Conservation (phyloP, 495 filamentous ascomycete species). For the Evansstolkia leycettana region DNA sequence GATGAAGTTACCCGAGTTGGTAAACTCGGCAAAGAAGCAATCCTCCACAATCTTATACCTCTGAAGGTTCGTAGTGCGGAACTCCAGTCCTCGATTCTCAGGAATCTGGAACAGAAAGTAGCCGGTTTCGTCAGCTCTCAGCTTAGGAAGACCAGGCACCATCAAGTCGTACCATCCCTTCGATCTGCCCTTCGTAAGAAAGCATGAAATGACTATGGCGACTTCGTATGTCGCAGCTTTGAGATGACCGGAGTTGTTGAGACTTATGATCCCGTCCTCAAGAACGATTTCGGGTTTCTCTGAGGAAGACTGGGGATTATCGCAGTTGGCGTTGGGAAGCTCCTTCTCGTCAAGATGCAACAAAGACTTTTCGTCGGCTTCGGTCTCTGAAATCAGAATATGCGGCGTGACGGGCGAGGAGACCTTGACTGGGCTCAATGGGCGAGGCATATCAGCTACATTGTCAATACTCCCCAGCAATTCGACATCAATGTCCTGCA, state of each 20-base stretch:
- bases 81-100: conserved; percentile 16
- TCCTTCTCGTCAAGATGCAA: too few relatives aligned
- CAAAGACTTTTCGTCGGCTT: too few relatives aligned
- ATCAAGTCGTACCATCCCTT: conserved; percentile 19
- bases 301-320: background rate
- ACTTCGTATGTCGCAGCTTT: conserved; percentile 11
- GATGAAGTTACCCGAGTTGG: conserved; percentile 11
- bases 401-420: background rate
- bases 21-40: conserved; percentile 25
- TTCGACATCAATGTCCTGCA: background rate
- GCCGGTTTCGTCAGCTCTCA: conserved; percentile 12
- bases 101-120: conserved; percentile 21
- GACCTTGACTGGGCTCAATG: background rate
- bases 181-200: conserved; percentile 8
- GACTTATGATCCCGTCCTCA: conserved; percentile 9
- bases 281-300: conserved; percentile 11
- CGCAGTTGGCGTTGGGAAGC: too few relatives aligned
- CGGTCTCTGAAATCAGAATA: too few relatives aligned
- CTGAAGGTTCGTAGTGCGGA: conserved; percentile 19
- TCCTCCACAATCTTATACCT: conserved; percentile 16
- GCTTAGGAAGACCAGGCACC: conserved; percentile 20
- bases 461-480: background rate
- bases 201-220: conserved; percentile 8
- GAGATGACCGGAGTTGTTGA: conserved; percentile 8
- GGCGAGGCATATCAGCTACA: background rate